phyloP scores from a whole-genome alignment of 345 rosid species.

The Heritiera littoralis region DNA sequence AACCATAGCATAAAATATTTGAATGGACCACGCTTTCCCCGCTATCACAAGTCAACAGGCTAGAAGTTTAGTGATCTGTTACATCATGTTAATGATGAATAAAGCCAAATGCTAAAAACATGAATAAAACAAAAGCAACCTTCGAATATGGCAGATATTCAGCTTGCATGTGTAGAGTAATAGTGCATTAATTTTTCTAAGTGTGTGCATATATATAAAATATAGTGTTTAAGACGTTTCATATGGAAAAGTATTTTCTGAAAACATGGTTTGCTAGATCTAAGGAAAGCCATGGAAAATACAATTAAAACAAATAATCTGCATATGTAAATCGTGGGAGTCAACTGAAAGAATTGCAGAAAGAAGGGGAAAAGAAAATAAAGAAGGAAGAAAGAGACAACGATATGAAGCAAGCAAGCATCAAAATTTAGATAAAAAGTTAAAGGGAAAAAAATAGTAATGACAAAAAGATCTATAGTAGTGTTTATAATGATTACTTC shows the following conservation, averaged over 20 bases:
- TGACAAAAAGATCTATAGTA: neutral
- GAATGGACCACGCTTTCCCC: neutral
- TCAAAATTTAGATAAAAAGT: no score
- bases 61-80: no score
- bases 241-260: neutral
- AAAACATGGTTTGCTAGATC: conserved; percentile 13
- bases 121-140: neutral
- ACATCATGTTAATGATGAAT: neutral
- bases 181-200: neutral
- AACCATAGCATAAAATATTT: neutral
- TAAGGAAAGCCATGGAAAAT: neutral
- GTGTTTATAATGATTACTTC: neutral
- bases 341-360: neutral
- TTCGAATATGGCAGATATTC: no score
- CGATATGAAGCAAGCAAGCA: neutral
- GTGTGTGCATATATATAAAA: no score
- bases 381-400: neutral
- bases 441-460: neutral
- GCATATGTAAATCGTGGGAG: neutral
- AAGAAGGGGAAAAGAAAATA: neutral
- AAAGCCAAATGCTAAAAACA: neutral
- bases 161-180: neutral
- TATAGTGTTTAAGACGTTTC: neutral
- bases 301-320: neutral
- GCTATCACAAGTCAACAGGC: no score